phyloP scores from a whole-genome alignment of 2,329 filamentous ascomycete genomes.

The Penicillium sp. region DNA sequence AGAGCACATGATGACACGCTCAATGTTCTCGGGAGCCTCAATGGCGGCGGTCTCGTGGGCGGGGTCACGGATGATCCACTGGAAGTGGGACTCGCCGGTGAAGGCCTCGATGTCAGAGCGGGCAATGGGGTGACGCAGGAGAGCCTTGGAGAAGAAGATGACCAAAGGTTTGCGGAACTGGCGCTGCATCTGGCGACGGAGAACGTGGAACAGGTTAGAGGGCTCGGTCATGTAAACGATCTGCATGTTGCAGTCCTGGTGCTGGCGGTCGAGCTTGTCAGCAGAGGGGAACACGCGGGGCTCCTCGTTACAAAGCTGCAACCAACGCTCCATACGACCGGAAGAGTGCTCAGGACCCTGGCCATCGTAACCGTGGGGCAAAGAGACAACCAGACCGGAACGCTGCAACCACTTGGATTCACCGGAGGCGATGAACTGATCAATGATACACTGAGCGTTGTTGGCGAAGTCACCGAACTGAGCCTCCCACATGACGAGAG shows the following conservation, averaged over 20 bases:
- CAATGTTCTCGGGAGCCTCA: constrained; percentile 79
- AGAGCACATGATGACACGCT: constrained; percentile 90
- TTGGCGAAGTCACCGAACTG: constrained; percentile 99
- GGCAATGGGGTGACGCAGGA: constrained; percentile 89
- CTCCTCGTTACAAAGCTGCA: constrained; percentile 97
- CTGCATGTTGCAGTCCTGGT: constrained; percentile 99
- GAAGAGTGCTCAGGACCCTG: constrained; percentile 99
- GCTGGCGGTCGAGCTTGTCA: constrained; percentile 91
- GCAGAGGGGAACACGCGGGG: constrained; percentile 84
- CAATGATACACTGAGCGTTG: constrained; percentile 98
- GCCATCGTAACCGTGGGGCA: constrained; percentile 97
- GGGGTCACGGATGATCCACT: constrained; percentile 92
- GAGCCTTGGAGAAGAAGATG: constrained; percentile 97
- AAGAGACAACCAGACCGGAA: constrained; percentile 91
- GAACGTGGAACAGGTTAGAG: constrained; percentile 92
- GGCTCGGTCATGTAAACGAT: constrained; percentile 97
- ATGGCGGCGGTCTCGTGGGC: constrained; percentile 74
- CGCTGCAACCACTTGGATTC: constrained; percentile 99
- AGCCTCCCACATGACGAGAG: constrained; percentile 98
- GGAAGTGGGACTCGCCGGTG: constrained; percentile 86
- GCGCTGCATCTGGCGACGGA: constrained; percentile 96
- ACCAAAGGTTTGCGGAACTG: constrained; percentile 98
- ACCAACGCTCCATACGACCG: constrained; percentile 92
- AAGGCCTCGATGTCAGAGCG: constrained; percentile 91
- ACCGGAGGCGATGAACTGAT: constrained; percentile 97